These are phyloP conservation scores for Pseudomassariella vexata DNA, from an alignment of 2,329 filamentous ascomycete genomes.

Conservation along the genomic window DNA sequence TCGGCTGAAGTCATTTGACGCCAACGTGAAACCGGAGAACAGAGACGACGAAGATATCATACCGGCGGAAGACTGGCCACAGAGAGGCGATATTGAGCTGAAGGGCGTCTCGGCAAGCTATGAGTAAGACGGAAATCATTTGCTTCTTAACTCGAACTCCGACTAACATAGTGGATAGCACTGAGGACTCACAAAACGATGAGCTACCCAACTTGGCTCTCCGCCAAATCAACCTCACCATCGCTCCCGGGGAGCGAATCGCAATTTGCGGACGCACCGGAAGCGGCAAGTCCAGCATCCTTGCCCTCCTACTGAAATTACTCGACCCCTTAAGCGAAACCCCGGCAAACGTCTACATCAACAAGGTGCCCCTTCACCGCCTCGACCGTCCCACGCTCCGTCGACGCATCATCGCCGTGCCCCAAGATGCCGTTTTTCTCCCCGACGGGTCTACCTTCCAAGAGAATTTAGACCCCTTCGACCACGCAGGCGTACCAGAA, in stretches of 20 bases:
- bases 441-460: constrained; percentile 27
- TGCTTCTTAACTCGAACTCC: not conserved
- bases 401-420: constrained; percentile 32
- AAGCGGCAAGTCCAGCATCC: constrained; percentile 34
- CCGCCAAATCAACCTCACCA: constrained; percentile 19
- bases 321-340: constrained; percentile 23
- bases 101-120: constrained; percentile 22
- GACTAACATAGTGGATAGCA: constrained; percentile 4
- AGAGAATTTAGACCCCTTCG: constrained; percentile 26
- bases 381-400: constrained; percentile 29
- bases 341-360: constrained; percentile 25
- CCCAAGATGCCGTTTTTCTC: constrained; percentile 37
- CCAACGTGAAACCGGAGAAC: constrained; percentile 16
- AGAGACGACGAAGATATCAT: constrained; percentile 15
- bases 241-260: constrained; percentile 24
- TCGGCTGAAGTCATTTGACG: constrained; percentile 19
- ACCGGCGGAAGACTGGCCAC: constrained; percentile 21
- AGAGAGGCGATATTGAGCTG: constrained; percentile 16
- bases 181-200: constrained; percentile 3
- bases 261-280: constrained; percentile 27
- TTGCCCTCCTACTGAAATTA: constrained; percentile 33
- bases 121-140: constrained; percentile 7
- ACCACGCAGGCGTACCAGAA: constrained; percentile 12
- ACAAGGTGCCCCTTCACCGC: constrained; percentile 21
- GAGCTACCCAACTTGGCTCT: constrained; percentile 17